Evolutionary conservation across 192 early-diverging fungal species (phyloP).

Genomic region (Coemansia sp.): DNA sequence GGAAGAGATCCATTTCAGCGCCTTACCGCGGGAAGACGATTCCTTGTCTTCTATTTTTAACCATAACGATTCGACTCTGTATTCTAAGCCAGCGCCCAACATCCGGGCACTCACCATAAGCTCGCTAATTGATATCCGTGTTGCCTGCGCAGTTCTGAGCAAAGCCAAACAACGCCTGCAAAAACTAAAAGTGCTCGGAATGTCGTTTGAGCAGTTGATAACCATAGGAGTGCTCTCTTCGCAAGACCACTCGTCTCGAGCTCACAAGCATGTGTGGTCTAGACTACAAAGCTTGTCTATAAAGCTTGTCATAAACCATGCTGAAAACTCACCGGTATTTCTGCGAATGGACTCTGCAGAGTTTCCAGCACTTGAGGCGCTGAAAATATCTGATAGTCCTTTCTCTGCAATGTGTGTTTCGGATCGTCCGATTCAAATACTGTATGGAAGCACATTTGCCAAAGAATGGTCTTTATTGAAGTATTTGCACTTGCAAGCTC

Average conservation of each 20-base stretch:
- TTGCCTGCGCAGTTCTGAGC: slow-evolving; percentile 20
- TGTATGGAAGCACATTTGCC: slow-evolving; percentile 29
- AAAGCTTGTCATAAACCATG: background rate
- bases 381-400: slow-evolving; percentile 18
- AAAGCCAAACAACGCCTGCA: slow-evolving; percentile 6
- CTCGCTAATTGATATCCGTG: slow-evolving; percentile 36
- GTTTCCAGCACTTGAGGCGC: slow-evolving; percentile 22
- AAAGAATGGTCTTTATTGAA: slow-evolving; percentile 23
- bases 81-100: background rate
- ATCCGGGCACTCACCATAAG: slow-evolving; percentile 27
- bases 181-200: slow-evolving; percentile 24
- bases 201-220: slow-evolving; percentile 23
- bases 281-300: slow-evolving; percentile 6
- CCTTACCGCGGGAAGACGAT: slow-evolving; percentile 28
- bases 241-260: background rate
- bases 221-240: slow-evolving; percentile 11
- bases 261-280: background rate
- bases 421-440: slow-evolving; percentile 13
- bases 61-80: slow-evolving; percentile 27
- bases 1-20: slow-evolving; percentile 23
- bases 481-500: slow-evolving; percentile 9
- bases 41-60: slow-evolving; percentile 24
- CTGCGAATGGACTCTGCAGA: slow-evolving; percentile 22
- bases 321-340: background rate
- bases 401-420: background rate